Evolutionary conservation across 2,329 filamentous ascomycete genomes (phyloP), one percentile per base, ranked within the genome.

Genomic region (Aspergillus udagawae): DNA sequence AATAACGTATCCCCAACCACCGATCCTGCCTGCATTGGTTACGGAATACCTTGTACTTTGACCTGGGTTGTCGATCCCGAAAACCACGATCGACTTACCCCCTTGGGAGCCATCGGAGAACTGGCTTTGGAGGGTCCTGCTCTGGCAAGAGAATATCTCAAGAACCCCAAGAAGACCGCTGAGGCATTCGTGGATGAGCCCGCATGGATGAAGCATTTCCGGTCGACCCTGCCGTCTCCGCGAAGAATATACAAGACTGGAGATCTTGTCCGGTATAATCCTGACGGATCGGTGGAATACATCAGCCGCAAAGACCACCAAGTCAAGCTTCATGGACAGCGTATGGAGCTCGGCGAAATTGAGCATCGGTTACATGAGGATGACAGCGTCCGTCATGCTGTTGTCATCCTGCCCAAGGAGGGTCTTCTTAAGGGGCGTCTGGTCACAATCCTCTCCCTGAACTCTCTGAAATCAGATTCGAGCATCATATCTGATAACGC

Each of bases 321-420:
- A 67, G 83, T 88, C 58, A 89, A 90, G 68, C 71, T 89, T 12
- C 76, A 81, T 8, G 89, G 89, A 14, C 86, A 84, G 63, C 77
- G 86, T 51, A 83, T 88, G 61, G 89, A 86, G 72, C 79, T 86
- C 49, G 79, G 75, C 49, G 81, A 79, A 64, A 80, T 79, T 23
- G 72, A 75, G 49, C 68, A 71, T 58, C 70, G 73, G n/a, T 62
- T 75, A 9, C 61, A 66, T 32, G 68, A 67, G n/a, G 64, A 71
- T 52, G 12, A 56, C n/a, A 64, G 60, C 5, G 60, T 79, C 12
- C 72, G 68, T 35, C 72, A 78, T 57, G 73, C 71, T 3, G 70
- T 79, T 50, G 77, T 80, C 3, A 67, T 76, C 17, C 64, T 80
- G 57, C 75, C 77, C 3, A 77, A 77, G 58, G 65, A 60, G n/a